Percentiles rank a stretch among this genome's conserved stretches.
These are phyloP conservation scores for Exophiala viscosa DNA, from an alignment of 2,329 filamentous ascomycete species.

Conservation along the genomic window DNA sequence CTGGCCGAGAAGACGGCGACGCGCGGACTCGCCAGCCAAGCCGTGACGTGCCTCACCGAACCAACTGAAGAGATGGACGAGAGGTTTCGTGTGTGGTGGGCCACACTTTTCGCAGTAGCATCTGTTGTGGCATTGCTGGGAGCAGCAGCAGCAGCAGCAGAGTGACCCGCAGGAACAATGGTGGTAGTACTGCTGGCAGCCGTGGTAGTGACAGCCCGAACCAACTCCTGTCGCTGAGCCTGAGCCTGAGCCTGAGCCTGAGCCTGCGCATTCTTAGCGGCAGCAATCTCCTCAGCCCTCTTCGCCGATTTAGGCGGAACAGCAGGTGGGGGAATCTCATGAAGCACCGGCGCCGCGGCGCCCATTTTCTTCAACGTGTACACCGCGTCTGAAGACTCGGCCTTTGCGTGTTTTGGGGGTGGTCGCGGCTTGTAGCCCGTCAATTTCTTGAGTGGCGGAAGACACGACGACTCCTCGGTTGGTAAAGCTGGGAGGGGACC, in stretches of 20 bases:
- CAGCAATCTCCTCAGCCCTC: no score
- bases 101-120: not conserved
- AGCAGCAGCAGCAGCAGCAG: no score
- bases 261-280: no score
- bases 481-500: constrained; percentile 22
- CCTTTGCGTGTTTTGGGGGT: not conserved
- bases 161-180: no score
- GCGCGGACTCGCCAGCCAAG: not conserved
- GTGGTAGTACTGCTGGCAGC: no score
- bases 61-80: not conserved
- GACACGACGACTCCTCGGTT: not conserved
- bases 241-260: no score
- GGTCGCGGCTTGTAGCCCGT: not conserved
- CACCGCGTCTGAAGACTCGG: not conserved
- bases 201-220: no score
- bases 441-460: not conserved
- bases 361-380: not conserved
- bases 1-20: not conserved
- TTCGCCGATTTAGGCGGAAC: not conserved
- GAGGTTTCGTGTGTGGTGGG: not conserved
- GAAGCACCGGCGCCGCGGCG: not conserved
- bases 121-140: no score
- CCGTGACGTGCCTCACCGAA: not conserved
- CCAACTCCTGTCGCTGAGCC: no score
- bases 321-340: not conserved